phyloP scores from a whole-genome alignment of 2,329 filamentous ascomycete genomes.

The Aschersonia sp. region DNA sequence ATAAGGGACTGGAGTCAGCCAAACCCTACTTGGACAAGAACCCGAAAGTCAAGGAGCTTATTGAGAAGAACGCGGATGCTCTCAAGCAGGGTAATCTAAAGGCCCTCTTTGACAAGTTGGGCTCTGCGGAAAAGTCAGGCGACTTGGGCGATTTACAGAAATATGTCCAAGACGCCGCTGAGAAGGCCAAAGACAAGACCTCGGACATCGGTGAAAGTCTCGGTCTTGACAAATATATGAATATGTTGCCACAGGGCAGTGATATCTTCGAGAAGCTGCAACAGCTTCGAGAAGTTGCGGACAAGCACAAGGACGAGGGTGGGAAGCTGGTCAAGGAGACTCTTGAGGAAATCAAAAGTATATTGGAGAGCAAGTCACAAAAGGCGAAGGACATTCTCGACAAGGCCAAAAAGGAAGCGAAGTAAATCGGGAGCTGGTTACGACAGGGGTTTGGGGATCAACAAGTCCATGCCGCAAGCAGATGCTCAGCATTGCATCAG shows the following conservation, averaged over 20 bases:
- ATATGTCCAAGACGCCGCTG: constrained; percentile 17
- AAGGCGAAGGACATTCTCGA: constrained; percentile 44
- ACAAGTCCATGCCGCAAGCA: too few species aligned
- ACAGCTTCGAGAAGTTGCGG: constrained; percentile 47
- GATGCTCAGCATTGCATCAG: neutral
- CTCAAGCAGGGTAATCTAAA: constrained; percentile 53
- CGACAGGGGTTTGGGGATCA: neutral
- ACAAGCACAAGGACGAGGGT: constrained; percentile 55
- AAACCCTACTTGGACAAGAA: constrained; percentile 63
- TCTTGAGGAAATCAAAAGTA: constrained; percentile 48
- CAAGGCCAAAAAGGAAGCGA: constrained; percentile 34
- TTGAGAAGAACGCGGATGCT: constrained; percentile 55
- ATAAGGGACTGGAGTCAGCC: constrained; percentile 55
- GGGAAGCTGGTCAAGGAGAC: constrained; percentile 57
- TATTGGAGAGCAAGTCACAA: constrained; percentile 44
- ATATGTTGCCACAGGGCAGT: constrained; percentile 48
- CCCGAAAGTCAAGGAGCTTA: constrained; percentile 56
- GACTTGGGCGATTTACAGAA: constrained; percentile 31
- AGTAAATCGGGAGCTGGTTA: constrained; percentile 12
- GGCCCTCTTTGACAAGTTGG: constrained; percentile 49
- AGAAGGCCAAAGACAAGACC: constrained; percentile 31
- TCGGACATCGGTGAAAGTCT: constrained; percentile 12
- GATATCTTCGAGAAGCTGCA: constrained; percentile 52
- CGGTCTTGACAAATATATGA: constrained; percentile 47
- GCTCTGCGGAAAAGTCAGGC: constrained; percentile 45